Percentiles rank a stretch among this genome's conserved stretches.
Conservation (phyloP, 2,329 filamentous ascomycete species). For the Waltergamsia citrina region DNA sequence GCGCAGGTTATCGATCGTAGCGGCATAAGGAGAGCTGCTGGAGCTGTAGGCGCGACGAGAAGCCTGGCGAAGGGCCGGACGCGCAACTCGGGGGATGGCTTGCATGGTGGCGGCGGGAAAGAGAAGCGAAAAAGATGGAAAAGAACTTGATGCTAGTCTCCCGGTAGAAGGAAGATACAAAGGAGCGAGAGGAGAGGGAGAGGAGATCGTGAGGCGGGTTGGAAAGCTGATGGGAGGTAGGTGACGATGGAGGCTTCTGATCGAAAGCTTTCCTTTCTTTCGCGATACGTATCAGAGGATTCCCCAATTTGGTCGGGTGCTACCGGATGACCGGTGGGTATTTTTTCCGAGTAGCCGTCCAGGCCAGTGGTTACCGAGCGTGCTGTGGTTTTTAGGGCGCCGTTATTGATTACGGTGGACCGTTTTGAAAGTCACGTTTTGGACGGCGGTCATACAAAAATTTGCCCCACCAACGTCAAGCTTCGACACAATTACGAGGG, state of each 20-base stretch:
- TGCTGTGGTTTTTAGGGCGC: neutral
- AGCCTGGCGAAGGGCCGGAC: conserved; percentile 57
- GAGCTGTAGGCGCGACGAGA: conserved; percentile 65
- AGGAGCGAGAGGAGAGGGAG: conserved; percentile 9
- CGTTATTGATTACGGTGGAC: conserved; percentile 1
- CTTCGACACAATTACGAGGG: neutral
- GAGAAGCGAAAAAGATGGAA: conserved; percentile 1
- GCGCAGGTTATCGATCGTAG: conserved; percentile 77
- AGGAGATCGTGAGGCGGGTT: conserved; percentile 7
- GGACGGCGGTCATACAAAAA: neutral
- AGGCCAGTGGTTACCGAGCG: neutral
- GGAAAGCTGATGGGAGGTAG: neutral
- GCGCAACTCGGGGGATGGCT: conserved; percentile 66
- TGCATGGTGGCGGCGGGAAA: conserved; percentile 55
- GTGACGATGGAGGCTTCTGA: neutral
- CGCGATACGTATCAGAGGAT: neutral
- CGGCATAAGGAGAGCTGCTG: conserved; percentile 57
- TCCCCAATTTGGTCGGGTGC: conserved; percentile 6
- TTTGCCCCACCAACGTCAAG: conserved; percentile 1
- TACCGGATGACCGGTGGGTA: conserved; percentile 3
- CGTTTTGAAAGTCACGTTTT: neutral
- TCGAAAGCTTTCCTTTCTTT: conserved; percentile 1
- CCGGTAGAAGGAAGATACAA: neutral
- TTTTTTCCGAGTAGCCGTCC: conserved; percentile 7
- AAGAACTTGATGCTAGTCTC: no score